These are phyloP conservation scores for Circinella minor DNA, from an alignment of 371 early-diverging fungal species.

Conservation along the genomic window DNA sequence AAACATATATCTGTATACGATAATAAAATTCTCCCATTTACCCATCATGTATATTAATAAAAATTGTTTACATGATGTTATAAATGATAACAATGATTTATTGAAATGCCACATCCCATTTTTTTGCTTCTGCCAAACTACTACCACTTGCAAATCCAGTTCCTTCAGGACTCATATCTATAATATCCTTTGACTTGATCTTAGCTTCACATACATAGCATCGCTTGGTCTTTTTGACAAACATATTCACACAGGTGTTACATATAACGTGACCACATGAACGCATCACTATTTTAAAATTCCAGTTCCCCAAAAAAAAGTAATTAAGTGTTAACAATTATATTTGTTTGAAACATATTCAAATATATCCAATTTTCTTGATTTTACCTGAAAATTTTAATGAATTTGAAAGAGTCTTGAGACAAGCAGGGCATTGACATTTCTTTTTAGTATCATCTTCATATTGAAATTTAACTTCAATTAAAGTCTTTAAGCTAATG, in stretches of 20 bases:
- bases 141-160: conserved; percentile 87
- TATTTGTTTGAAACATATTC: too few species aligned
- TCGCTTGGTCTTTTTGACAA: conserved; percentile 72
- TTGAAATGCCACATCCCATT: conserved; percentile 82
- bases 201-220: conserved; percentile 87
- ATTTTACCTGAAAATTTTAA: conserved; percentile 68
- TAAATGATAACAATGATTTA: conserved; percentile 29
- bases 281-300: conserved; percentile 60
- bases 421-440: conserved; percentile 82
- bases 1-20: too few species aligned
- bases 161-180: conserved; percentile 83
- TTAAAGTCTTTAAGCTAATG: conserved; percentile 74
- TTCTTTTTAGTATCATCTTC: conserved; percentile 41
- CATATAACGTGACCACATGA: conserved; percentile 91
- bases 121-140: conserved; percentile 74
- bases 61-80: too few species aligned
- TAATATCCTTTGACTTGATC: conserved; percentile 72
- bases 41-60: too few species aligned
- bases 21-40: too few species aligned
- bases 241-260: conserved; percentile 75
- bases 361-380: background rate
- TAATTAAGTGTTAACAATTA: too few species aligned
- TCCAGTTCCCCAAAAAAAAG: too few species aligned
- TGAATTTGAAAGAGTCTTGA: conserved; percentile 80
- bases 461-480: conserved; percentile 72